A percentile compares a stretch with the other conserved stretches of the same genome.
Conservation (phyloP, 2,329 filamentous ascomycete genomes). For the Biscogniauxia mediterranea region DNA sequence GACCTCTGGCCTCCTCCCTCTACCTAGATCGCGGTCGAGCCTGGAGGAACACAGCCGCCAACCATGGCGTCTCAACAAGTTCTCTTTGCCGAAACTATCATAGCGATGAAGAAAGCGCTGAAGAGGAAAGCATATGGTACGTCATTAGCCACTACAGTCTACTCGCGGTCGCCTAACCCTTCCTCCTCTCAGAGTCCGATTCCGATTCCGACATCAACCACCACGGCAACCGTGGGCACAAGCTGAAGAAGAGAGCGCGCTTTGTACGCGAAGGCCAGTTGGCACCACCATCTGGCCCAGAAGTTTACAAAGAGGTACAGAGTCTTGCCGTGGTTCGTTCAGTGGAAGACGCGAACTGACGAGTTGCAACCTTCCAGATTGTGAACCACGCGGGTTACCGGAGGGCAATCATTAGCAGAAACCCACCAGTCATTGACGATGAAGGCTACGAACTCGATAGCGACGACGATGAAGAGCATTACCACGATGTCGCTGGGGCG, state of each 20-base stretch:
- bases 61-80: slow-evolving; percentile 55
- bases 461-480: slow-evolving; percentile 65
- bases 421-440: slow-evolving; percentile 70
- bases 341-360: slow-evolving; percentile 11
- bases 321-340: not conserved
- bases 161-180: slow-evolving; percentile 23
- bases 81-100: slow-evolving; percentile 64
- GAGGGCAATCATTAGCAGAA: slow-evolving; percentile 71
- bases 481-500: slow-evolving; percentile 58
- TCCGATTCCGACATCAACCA: slow-evolving; percentile 71
- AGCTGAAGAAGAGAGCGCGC: slow-evolving; percentile 72
- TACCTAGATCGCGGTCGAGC: slow-evolving; percentile 1
- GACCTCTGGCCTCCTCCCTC: not conserved
- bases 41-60: slow-evolving; percentile 28
- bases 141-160: slow-evolving; percentile 6
- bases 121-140: slow-evolving; percentile 63
- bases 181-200: slow-evolving; percentile 62
- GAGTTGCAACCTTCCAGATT: slow-evolving; percentile 44
- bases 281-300: slow-evolving; percentile 62
- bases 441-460: slow-evolving; percentile 76
- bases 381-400: slow-evolving; percentile 73
- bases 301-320: slow-evolving; percentile 69
- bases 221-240: slow-evolving; percentile 73
- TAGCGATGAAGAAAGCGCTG: slow-evolving; percentile 65
- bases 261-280: slow-evolving; percentile 70